Evolutionary conservation across 768 basidiomycete species (phyloP), one percentile per base, ranked within the genome.

Genomic region (Psilocybe cubensis): DNA sequence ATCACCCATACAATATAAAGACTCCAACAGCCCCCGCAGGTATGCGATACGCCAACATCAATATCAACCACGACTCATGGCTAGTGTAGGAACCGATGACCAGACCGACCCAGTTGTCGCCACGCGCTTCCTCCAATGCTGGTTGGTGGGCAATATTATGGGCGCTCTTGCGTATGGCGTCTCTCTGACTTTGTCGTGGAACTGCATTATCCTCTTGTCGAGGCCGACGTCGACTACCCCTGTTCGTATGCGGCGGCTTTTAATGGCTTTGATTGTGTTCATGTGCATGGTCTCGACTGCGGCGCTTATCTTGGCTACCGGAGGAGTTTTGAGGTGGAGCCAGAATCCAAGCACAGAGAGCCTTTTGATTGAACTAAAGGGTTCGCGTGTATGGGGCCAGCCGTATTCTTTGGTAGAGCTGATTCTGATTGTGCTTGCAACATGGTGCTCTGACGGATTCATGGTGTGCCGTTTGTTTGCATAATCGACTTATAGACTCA

Each of bases 371-470:
- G 5, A n/a, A 17, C 1, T 31, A 7, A 10, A n/a, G 21, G 3
- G 7, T 20, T 3, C 31, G 4, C 18, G 10, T 45, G 23, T n/a
- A 17, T 31, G 29, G 20, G 40, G 28, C 9, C 18, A 42, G 18
- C 56, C 56, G 1, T 57, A 50, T 9, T 57, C 56, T 3, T 17
- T 28, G 10, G 28, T 31, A 12, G 56, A 57, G 25, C 38, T 47
- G 43, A 29, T 33, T 11, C 23, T 52, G 7, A 38, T 57, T 23
- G 44, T 52, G 14, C 41, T 60, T 12, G 51, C 45, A 8, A 60
- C 55, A 10, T 60, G 55, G 50, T 29, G 50, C 17, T 41, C 55
- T 7, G 59, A 60, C 43, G 46, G 51, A 17, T 49, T 60, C 33
- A 57, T 60, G 59, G 59, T 57, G 20, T 12, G 45, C 6, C 27